phyloP scores from a whole-genome alignment of 441 rosid species.

The Breynia disticha region DNA sequence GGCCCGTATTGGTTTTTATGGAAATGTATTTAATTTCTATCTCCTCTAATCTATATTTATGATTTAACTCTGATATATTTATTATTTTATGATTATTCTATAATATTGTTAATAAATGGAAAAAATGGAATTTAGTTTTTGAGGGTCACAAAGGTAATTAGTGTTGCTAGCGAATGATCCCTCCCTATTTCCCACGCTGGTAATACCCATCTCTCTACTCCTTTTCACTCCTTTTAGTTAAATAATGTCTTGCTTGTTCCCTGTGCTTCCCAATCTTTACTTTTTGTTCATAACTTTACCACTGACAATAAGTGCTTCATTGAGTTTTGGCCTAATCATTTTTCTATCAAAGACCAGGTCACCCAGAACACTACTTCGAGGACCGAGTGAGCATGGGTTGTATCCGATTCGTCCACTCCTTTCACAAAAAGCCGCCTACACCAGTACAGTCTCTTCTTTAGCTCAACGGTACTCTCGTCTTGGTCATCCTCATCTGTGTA shows the following conservation, averaged over 20 bases:
- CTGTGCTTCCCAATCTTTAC: background rate
- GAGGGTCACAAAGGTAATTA: background rate
- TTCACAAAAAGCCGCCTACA: background rate
- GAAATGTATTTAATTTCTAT: too few species aligned
- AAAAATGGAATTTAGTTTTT: too few species aligned
- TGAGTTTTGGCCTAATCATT: background rate
- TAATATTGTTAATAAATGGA: too few species aligned
- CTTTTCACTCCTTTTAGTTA: background rate
- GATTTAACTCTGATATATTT: too few species aligned
- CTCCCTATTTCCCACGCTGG: background rate
- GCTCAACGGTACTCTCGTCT: background rate
- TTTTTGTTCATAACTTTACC: background rate
- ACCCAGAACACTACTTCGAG: background rate
- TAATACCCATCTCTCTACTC: background rate
- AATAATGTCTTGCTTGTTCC: background rate
- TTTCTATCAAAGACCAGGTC: constrained; percentile 1
- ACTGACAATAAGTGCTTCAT: background rate
- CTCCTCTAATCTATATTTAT: too few species aligned
- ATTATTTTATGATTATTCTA: too few species aligned
- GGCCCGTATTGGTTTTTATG: too few species aligned
- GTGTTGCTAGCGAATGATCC: background rate
- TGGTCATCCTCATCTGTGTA: too few species aligned
- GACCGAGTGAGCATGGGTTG: background rate
- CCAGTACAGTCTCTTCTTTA: background rate
- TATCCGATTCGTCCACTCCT: background rate